Evolutionary conservation across 352 stramenopile genomes (phyloP).

Genomic region (Phytophthora chlamydospora): DNA sequence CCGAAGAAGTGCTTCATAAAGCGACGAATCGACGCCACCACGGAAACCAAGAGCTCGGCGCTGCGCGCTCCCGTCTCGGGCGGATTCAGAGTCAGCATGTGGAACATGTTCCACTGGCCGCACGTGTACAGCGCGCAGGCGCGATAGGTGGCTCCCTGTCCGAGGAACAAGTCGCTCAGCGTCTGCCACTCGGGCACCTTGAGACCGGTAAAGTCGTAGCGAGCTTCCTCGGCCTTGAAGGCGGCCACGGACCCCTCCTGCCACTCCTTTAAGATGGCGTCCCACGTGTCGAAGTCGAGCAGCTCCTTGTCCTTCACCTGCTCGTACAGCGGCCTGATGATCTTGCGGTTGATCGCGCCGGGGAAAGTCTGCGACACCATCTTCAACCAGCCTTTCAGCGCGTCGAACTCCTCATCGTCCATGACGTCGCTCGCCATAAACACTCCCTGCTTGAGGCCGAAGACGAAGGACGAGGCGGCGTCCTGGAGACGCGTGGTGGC

Average conservation of each 20-base stretch:
- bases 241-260: conserved; percentile 52
- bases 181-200: conserved; percentile 71
- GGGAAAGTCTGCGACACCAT: conserved; percentile 79
- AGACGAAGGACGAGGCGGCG: conserved; percentile 79
- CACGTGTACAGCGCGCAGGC: conserved; percentile 84
- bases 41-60: conserved; percentile 64
- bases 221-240: conserved; percentile 64
- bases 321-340: conserved; percentile 59
- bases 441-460: conserved; percentile 75
- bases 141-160: conserved; percentile 66
- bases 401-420: conserved; percentile 77
- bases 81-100: conserved; percentile 85
- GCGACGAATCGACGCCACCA: conserved; percentile 76
- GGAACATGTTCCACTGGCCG: conserved; percentile 89
- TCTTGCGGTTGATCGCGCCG: conserved; percentile 71
- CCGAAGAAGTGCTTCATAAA: conserved; percentile 90
- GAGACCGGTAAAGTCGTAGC: conserved; percentile 54
- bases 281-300: conserved; percentile 78
- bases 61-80: conserved; percentile 41
- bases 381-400: conserved; percentile 79
- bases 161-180: conserved; percentile 65
- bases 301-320: conserved; percentile 56
- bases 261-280: conserved; percentile 66
- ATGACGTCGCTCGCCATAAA: conserved; percentile 82
- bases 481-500: conserved; percentile 79